Conservation (phyloP, 106 monocot species). For the Allium fistulosum region DNA sequence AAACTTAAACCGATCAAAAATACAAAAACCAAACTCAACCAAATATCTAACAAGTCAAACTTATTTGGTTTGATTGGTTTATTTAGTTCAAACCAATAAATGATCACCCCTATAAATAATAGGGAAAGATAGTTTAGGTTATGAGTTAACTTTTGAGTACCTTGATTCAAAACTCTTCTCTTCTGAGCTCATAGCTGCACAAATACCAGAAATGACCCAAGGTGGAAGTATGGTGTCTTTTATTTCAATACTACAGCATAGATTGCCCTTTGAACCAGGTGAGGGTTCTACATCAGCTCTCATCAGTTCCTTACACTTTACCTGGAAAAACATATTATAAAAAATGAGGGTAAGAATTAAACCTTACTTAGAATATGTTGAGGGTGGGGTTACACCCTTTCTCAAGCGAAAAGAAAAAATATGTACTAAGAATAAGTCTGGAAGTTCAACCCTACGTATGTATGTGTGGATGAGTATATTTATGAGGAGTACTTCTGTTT, state of each 20-base stretch:
- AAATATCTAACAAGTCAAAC: no score
- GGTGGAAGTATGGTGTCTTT: conserved; percentile 75
- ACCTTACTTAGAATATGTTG: no score
- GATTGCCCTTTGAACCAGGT: conserved; percentile 3
- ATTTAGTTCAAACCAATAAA: background rate
- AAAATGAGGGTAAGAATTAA: background rate
- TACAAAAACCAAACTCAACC: no score
- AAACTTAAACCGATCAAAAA: no score
- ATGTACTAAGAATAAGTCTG: background rate
- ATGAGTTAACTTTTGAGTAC: conserved; percentile 16
- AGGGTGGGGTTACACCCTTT: background rate
- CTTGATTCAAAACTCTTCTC: conserved; percentile 49
- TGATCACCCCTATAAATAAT: background rate
- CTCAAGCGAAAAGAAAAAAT: background rate
- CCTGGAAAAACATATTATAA: conserved; percentile 21
- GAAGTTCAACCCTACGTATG: background rate
- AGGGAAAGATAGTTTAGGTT: background rate
- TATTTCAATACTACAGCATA: conserved; percentile 83
- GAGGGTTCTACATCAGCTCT: conserved; percentile 45
- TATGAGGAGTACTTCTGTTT: no score
- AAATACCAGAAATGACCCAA: conserved; percentile 66
- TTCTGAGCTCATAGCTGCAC: conserved; percentile 59
- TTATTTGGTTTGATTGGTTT: background rate
- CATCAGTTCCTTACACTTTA: conserved; percentile 81
- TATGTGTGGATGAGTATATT: no score